A percentile compares a stretch with the other conserved stretches of the same genome.
phyloP scores from a whole-genome alignment of 2,329 filamentous ascomycete genomes.

The Amauroascus verrucosus region DNA sequence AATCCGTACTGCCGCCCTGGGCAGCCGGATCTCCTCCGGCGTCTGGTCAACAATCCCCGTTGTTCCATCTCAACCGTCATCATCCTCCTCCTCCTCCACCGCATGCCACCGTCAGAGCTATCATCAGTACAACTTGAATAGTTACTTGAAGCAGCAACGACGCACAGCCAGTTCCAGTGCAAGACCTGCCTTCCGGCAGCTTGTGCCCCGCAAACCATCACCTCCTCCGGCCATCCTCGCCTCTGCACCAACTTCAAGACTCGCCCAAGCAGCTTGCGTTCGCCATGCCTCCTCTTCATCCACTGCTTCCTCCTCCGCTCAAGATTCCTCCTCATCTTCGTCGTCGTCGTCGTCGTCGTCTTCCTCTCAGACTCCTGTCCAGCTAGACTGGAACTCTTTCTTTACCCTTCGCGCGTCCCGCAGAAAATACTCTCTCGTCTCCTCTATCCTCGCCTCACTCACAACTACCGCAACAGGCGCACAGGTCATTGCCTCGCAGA shows the following conservation, averaged over 20 bases:
- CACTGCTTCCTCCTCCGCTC: neutral
- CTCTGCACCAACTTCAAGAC: neutral
- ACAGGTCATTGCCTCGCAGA: slow-evolving; percentile 54
- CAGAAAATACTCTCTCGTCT: slow-evolving; percentile 69
- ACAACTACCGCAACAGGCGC: slow-evolving; percentile 46
- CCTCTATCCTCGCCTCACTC: slow-evolving; percentile 57
- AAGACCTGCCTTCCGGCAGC: neutral
- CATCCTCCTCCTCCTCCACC: neutral
- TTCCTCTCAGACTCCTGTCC: slow-evolving; percentile 5
- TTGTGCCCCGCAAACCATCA: neutral
- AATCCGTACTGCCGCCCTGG: slow-evolving; percentile 26
- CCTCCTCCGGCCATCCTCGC: neutral
- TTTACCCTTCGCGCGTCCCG: slow-evolving; percentile 81
- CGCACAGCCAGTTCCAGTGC: slow-evolving; percentile 1
- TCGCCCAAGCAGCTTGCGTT: neutral
- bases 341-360: neutral
- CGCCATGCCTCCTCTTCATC: slow-evolving; percentile 5
- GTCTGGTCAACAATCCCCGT: slow-evolving; percentile 18
- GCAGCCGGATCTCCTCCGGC: slow-evolving; percentile 21
- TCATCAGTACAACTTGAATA: neutral
- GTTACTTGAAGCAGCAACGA: neutral
- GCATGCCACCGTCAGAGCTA: neutral
- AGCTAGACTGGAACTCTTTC: slow-evolving; percentile 83
- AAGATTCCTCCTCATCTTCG: slow-evolving; percentile 1
- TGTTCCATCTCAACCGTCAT: slow-evolving; percentile 16